Evolutionary conservation across 345 rosid species (phyloP).

Genomic region (Physaria fendleri): DNA sequence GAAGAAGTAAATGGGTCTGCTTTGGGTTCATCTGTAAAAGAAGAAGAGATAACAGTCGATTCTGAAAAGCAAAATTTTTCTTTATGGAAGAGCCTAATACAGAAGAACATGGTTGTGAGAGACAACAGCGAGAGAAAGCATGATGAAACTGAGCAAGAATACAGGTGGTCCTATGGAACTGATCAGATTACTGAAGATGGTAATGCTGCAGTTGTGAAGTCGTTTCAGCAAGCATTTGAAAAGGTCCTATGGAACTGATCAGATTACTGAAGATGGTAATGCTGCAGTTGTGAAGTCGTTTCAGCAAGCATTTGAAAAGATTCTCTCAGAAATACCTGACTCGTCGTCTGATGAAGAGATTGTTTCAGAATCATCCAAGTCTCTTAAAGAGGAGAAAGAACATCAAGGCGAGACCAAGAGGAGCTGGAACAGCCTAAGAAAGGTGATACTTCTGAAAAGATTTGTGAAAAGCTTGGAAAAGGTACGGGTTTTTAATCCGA

Average conservation of each 20-base stretch:
- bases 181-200: constrained; percentile 21
- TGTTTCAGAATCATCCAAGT: constrained; percentile 6
- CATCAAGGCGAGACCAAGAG: constrained; percentile 32
- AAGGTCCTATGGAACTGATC: too few relatives aligned
- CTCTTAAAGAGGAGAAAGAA: constrained; percentile 19
- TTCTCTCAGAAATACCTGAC: constrained; percentile 55
- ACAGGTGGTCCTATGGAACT: constrained; percentile 10
- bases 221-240: constrained; percentile 77
- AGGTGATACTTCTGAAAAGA: constrained; percentile 58
- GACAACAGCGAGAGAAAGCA: constrained; percentile 17
- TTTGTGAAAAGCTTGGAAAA: constrained; percentile 73
- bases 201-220: constrained; percentile 52
- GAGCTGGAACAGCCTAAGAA: constrained; percentile 79
- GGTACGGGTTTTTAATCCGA: constrained; percentile 40
- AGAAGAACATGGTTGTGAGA: constrained; percentile 59
- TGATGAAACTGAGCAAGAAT: constrained; percentile 27
- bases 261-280: constrained; percentile 28
- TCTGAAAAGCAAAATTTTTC: constrained; percentile 40
- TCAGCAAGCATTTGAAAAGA: constrained; percentile 74
- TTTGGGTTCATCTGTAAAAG: neutral
- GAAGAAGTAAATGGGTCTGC: neutral
- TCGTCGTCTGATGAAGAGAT: constrained; percentile 22
- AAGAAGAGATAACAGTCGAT: constrained; percentile 20
- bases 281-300: constrained; percentile 60
- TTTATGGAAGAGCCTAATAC: constrained; percentile 64